Evolutionary conservation across 2,329 filamentous ascomycete species (phyloP).

Genomic region (Aspergillus ruber): DNA sequence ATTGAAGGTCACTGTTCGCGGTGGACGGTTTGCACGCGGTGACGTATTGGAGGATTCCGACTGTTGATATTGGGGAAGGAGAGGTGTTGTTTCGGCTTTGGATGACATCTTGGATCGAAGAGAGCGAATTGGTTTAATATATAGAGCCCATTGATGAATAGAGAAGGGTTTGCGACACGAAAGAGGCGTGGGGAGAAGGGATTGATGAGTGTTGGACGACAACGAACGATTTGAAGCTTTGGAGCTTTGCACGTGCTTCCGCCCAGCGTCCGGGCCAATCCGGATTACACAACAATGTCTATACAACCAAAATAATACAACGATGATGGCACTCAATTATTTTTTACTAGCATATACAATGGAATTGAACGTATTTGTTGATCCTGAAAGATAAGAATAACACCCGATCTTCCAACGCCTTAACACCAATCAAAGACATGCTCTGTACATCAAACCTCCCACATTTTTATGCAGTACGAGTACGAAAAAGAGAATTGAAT

Average conservation of each 20-base stretch:
- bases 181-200: background rate
- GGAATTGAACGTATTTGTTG: background rate
- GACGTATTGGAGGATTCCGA: slow-evolving; percentile 29
- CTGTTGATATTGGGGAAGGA: slow-evolving; percentile 32
- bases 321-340: background rate
- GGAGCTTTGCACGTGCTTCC: slow-evolving; percentile 16
- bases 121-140: slow-evolving; percentile 6
- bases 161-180: slow-evolving; percentile 2
- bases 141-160: slow-evolving; percentile 12
- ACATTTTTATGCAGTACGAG: no score
- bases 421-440: no score
- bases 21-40: slow-evolving; percentile 30
- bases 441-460: no score
- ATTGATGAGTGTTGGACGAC: background rate
- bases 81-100: slow-evolving; percentile 35
- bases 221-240: background rate
- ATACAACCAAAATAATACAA: background rate
- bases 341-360: background rate
- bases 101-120: slow-evolving; percentile 26
- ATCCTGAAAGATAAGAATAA: no score
- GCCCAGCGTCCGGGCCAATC: slow-evolving; percentile 1
- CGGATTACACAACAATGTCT: background rate
- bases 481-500: no score
- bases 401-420: no score
- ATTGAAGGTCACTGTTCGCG: slow-evolving; percentile 44